Conservation (phyloP, 1,284 basidiomycete genomes). For the Polyporus tsugae region DNA sequence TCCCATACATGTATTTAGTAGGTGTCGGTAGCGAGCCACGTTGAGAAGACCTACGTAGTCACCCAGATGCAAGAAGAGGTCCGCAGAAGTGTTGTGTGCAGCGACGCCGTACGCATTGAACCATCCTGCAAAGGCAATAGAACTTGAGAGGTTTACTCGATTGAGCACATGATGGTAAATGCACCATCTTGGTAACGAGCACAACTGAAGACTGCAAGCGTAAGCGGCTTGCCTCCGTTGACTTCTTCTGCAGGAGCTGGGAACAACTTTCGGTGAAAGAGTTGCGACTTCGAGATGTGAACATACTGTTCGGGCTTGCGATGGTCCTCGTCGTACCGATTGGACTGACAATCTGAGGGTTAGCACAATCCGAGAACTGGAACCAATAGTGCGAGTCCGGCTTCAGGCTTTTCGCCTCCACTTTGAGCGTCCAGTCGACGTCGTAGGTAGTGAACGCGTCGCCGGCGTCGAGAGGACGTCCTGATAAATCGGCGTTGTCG, state of each 20-base stretch:
- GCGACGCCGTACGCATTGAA: constrained; percentile 76
- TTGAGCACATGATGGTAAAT: neutral
- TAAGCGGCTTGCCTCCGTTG: constrained; percentile 62
- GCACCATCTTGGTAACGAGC: constrained; percentile 54
- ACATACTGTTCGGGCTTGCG: constrained; percentile 52
- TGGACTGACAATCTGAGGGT: constrained; percentile 52
- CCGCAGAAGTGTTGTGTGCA: constrained; percentile 62
- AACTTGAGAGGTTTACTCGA: neutral
- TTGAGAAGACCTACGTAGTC: constrained; percentile 58
- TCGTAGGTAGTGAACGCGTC: constrained; percentile 68
- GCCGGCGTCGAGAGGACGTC: constrained; percentile 53
- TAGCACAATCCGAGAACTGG: constrained; percentile 67
- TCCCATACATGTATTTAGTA: neutral
- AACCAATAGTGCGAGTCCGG: constrained; percentile 69
- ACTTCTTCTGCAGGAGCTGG: constrained; percentile 58
- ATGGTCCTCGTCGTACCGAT: constrained; percentile 61
- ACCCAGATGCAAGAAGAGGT: constrained; percentile 70
- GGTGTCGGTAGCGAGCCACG: neutral
- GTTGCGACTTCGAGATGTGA: constrained; percentile 4
- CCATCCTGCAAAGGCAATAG: constrained; percentile 51
- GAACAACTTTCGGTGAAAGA: neutral
- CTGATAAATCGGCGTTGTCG: constrained; percentile 46
- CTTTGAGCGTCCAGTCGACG: constrained; percentile 72
- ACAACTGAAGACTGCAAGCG: constrained; percentile 67
- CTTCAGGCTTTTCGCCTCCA: constrained; percentile 62